phyloP scores from a whole-genome alignment of 108 stramenopile species.

The Fistulifera pelliculosa region DNA sequence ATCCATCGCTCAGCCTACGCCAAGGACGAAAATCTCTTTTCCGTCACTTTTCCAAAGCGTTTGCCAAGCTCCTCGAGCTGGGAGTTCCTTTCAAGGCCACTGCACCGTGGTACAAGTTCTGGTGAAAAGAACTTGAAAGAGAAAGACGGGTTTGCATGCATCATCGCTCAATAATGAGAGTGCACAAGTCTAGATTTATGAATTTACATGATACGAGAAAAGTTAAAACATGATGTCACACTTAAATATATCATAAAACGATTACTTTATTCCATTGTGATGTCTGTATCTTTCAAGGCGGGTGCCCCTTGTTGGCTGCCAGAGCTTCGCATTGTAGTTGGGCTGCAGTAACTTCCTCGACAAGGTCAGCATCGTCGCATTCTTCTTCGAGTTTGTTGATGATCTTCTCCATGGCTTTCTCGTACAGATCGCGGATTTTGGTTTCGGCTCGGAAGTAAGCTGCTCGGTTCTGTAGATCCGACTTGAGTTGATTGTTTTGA shows the following conservation, averaged over 20 bases:
- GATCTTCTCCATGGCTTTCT: conserved; percentile 41
- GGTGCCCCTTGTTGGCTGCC: conserved; percentile 4
- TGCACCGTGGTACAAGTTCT: conserved; percentile 76
- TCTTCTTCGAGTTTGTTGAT: conserved; percentile 42
- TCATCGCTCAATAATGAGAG: too few relatives aligned
- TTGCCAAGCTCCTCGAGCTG: conserved; percentile 71
- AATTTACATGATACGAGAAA: too few relatives aligned
- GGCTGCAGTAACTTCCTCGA: conserved; percentile 35
- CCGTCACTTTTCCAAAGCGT: conserved; percentile 76
- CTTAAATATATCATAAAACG: not conserved
- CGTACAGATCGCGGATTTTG: conserved; percentile 38
- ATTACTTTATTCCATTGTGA: not conserved
- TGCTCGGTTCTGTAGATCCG: conserved; percentile 42
- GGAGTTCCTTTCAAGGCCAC: conserved; percentile 56
- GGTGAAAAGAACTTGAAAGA: conserved; percentile 26
- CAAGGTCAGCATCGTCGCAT: conserved; percentile 41
- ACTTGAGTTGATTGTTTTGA: conserved; percentile 29
- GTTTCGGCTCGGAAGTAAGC: conserved; percentile 50
- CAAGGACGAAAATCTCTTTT: conserved; percentile 89
- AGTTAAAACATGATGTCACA: not conserved
- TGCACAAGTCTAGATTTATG: too few relatives aligned
- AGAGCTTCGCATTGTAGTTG: conserved; percentile 15
- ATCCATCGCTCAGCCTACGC: conserved; percentile 82
- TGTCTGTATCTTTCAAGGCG: too few relatives aligned
- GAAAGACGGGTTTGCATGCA: too few relatives aligned